phyloP scores from a whole-genome alignment of 257 asterid species.

The Petunia axillaris region DNA sequence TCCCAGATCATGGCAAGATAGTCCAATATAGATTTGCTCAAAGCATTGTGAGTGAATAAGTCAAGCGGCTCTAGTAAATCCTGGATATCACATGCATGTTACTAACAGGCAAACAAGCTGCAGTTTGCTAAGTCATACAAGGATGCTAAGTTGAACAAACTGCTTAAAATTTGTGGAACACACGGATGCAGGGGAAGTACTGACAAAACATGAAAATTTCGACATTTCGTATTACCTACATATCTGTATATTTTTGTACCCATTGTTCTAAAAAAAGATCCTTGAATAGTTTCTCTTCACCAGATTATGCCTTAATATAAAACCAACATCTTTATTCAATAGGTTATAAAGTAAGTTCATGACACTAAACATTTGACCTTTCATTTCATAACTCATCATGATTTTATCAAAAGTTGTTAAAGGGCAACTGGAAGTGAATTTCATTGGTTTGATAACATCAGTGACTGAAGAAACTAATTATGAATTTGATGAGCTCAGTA shows the following conservation, averaged over 20 bases:
- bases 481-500: background rate
- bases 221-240: background rate
- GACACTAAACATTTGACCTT: background rate
- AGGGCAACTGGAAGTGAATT: background rate
- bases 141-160: background rate
- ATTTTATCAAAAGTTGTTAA: background rate
- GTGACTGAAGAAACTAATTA: slow-evolving; percentile 1
- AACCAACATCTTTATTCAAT: background rate
- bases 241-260: background rate
- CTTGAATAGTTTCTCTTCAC: background rate
- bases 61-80: background rate
- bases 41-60: background rate
- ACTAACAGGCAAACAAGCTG: background rate
- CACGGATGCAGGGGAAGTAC: background rate
- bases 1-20: slow-evolving; percentile 7
- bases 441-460: background rate
- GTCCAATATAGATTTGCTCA: background rate
- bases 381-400: background rate
- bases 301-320: background rate
- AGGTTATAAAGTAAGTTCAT: background rate
- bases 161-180: background rate
- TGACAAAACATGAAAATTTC: background rate
- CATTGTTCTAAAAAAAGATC: background rate
- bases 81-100: background rate
- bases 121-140: background rate